Base-by-base conservation (phyloP, 2,329 filamentous ascomycete genomes). In the Coniochaeta prunicola region DNA sequence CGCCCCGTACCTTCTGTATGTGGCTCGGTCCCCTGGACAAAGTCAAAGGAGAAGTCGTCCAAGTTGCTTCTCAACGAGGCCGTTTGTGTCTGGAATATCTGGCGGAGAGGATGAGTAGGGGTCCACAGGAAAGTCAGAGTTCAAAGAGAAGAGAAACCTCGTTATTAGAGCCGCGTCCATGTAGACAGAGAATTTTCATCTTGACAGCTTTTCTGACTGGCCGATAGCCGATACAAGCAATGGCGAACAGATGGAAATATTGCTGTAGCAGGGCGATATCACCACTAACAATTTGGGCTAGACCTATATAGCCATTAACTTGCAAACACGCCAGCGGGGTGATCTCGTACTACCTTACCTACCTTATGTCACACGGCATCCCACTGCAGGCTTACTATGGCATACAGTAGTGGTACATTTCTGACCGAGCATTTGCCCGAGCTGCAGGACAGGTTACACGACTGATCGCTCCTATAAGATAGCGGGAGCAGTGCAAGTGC, bases 301-400 rank as follows among this genome's bases (percentile, higher is more conserved):
- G 38, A n/a, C 17, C n/a, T 42, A 42, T 42, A 42, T 42, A 42
- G 9, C 4, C 15, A 4, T 42, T 4, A 42, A 19, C 8, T 19
- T 4, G 38, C 38, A 4, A 2, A 7, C 4, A 12, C 9, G 2
- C 38, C 5, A 4, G 17, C 17, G 17, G 4, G 9, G 42, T 19
- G 21, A 26, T 12, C 42, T 26, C 19, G 19, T 26, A 26, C 42
- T 48, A n/a, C n/a, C n/a, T n/a, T n/a, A n/a, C n/a, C n/a, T n/a
- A n/a, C n/a, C n/a, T n/a, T n/a, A 26, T 13, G 38, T 58, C 36
- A 31, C 57, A 45, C 40, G 34, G 33, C 26, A 30, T 56, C n/a
- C n/a, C 57, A 56, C 58, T 50, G 38, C 58, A 57, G 53, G 30
- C 12, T 40, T 19, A 40, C 38, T 40, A 40, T n/a, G 4, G 21